Evolutionary conservation across 2,329 filamentous ascomycete species (phyloP), one percentile per base, ranked within the genome.

Genomic region (Penicillium janthinellum): DNA sequence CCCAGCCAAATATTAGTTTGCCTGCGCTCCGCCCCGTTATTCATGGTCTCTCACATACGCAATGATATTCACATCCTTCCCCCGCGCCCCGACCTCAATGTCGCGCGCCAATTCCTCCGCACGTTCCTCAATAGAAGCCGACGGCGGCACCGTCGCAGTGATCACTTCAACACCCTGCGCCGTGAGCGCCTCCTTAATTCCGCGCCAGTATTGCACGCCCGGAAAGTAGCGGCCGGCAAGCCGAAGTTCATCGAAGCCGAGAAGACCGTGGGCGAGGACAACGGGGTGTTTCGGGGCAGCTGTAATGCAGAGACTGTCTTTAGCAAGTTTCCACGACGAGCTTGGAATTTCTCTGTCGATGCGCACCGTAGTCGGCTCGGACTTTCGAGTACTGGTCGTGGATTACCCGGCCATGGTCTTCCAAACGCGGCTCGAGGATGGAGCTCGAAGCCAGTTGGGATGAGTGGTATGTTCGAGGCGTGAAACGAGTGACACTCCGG

Each of bases 211-310:
- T 56, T 86, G 82, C 22, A 88, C 78, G 0, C 84, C 83, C 0
- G 86, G 86, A 5, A 87, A 71, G 39, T 77, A 75, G 12, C 73
- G 72, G 0, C 85, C 85, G 2, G 79, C 83, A 5, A 86, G 75
- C 15, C 79, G 83, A 10, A 88, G 71, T 69, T 88, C 85, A 64
- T 87, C 84, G 70, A 88, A 88, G n/a, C 86, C 86, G 20, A 88
- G 75, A 11, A 88, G 78, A n/a, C 86, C 86, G 73, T 88, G 86
- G 4, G 86, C 86, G 10, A 88, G 82, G 51, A 88, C 81, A 54
- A 88, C 82, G 2, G 85, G 84, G 66, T 87, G 71, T 68, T 84
- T 83, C 44, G 81, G 83, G 8, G 76, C 73, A 53, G 73, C 73
- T 78, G 45, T 11, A 35, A 5, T 20, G 14, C 14, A 6, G 5